A percentile compares a stretch with the other conserved stretches of the same genome.
Evolutionary conservation across 2,329 filamentous ascomycete genomes (phyloP).

Genomic region (Thielaviopsis populi): DNA sequence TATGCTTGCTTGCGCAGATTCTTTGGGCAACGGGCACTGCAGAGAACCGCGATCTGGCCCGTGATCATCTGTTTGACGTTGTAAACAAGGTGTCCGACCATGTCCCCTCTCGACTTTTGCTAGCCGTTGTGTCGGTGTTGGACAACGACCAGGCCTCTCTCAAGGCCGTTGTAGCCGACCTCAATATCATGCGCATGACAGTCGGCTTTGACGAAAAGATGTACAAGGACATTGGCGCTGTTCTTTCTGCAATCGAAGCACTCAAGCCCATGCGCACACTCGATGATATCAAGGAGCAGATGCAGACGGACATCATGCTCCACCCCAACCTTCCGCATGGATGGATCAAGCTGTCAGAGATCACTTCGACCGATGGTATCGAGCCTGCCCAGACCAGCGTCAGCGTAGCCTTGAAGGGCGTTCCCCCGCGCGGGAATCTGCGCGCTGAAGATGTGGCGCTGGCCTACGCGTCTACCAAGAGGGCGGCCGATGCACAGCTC

Average conservation of each 20-base stretch:
- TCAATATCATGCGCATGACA: slow-evolving; percentile 55
- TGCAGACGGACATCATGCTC: slow-evolving; percentile 65
- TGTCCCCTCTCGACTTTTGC: slow-evolving; percentile 61
- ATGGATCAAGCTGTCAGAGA: slow-evolving; percentile 59
- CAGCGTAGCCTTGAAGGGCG: slow-evolving; percentile 52
- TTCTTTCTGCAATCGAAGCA: slow-evolving; percentile 59
- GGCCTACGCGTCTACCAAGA: slow-evolving; percentile 61
- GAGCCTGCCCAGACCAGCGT: slow-evolving; percentile 56
- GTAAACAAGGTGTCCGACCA: slow-evolving; percentile 62
- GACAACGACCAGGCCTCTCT: slow-evolving; percentile 66
- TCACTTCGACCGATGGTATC: slow-evolving; percentile 40
- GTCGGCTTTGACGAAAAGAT: slow-evolving; percentile 48
- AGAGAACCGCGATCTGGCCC: slow-evolving; percentile 58
- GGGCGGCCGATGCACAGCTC: slow-evolving; percentile 57
- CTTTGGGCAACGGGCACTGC: slow-evolving; percentile 79
- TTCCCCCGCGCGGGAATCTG: slow-evolving; percentile 57
- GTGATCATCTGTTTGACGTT: slow-evolving; percentile 64
- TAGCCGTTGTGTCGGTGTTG: slow-evolving; percentile 71
- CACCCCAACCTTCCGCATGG: slow-evolving; percentile 64
- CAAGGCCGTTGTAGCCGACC: slow-evolving; percentile 64
- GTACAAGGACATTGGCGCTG: slow-evolving; percentile 53
- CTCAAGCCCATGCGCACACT: slow-evolving; percentile 36
- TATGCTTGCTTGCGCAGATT: slow-evolving; percentile 78
- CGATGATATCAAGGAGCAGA: slow-evolving; percentile 43
- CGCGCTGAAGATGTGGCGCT: slow-evolving; percentile 53